phyloP scores from a whole-genome alignment of 495 filamentous ascomycete genomes.

The Recurvomyces mirabilis region DNA sequence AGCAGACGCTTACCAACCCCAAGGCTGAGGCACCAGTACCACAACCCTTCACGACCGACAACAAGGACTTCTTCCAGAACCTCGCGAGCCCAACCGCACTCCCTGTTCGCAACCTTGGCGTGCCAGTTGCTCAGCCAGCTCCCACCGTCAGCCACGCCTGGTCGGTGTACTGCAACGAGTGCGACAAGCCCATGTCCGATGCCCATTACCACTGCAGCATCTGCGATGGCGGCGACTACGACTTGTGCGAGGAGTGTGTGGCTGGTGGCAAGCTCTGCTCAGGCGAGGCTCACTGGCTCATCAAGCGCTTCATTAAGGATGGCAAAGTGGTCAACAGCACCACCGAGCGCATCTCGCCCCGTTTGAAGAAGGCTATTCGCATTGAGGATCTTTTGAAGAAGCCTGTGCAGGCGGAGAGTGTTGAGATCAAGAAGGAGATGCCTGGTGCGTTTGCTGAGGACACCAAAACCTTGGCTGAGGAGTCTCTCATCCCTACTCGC shows the following conservation, averaged over 20 bases:
- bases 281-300: constrained; percentile 75
- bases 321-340: constrained; percentile 74
- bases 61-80: constrained; percentile 31
- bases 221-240: constrained; percentile 89
- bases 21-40: constrained; percentile 29
- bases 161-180: constrained; percentile 88
- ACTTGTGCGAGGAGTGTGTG: constrained; percentile 77
- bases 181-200: constrained; percentile 61
- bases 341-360: constrained; percentile 66
- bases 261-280: constrained; percentile 63
- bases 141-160: constrained; percentile 28
- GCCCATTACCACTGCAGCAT: constrained; percentile 89
- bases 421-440: constrained; percentile 28
- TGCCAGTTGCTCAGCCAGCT: neutral
- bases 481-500: constrained; percentile 41
- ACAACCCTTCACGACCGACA: constrained; percentile 22
- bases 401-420: constrained; percentile 24
- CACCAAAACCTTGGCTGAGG: constrained; percentile 28
- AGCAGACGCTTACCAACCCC: constrained; percentile 19
- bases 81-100: constrained; percentile 28
- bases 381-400: constrained; percentile 11
- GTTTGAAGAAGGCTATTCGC: constrained; percentile 25
- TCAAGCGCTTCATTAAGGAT: constrained; percentile 71
- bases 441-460: constrained; percentile 35
- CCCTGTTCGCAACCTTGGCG: constrained; percentile 20